Percentiles rank a stretch among this genome's conserved stretches.
Evolutionary conservation across 179 eudicot species (phyloP).

Genomic region (Silene coronaria): DNA sequence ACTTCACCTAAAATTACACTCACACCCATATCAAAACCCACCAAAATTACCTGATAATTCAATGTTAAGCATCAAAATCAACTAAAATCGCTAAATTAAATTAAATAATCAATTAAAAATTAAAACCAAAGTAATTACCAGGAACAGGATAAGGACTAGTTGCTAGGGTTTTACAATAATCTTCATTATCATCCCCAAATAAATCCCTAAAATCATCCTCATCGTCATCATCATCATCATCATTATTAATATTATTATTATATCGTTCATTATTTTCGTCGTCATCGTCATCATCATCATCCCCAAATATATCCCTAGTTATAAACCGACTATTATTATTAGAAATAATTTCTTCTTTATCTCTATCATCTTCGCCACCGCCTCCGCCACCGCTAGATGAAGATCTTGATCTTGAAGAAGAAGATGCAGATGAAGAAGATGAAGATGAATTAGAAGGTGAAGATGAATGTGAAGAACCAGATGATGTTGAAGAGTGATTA

Average conservation of each 20-base stretch:
- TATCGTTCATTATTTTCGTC: slow-evolving; percentile 22
- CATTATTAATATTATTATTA: not conserved
- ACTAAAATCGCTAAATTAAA: not conserved
- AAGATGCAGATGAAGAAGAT: not conserved
- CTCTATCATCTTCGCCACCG: slow-evolving; percentile 37
- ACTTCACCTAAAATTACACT: not conserved
- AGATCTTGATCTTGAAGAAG: slow-evolving; percentile 11
- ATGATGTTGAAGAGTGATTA: not conserved
- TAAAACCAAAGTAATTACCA: slow-evolving; percentile 33
- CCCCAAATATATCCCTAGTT: slow-evolving; percentile 36
- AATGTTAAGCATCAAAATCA: slow-evolving; percentile 6
- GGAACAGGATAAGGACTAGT: slow-evolving; percentile 66
- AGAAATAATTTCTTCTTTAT: slow-evolving; percentile 23
- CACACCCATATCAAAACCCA: not conserved
- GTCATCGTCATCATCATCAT: slow-evolving; percentile 26
- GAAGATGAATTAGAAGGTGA: slow-evolving; percentile 15
- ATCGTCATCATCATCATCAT: slow-evolving; percentile 14
- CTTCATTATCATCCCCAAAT: slow-evolving; percentile 91
- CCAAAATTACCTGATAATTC: not conserved
- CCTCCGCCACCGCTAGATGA: slow-evolving; percentile 31
- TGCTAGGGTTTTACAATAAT: slow-evolving; percentile 58
- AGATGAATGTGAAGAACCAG: not conserved
- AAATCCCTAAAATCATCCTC: slow-evolving; percentile 55
- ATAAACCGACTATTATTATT: slow-evolving; percentile 30
- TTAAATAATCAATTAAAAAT: not conserved